These are phyloP conservation scores for Pisolithus tinctorius DNA, from an alignment of 768 basidiomycete genomes.

Conservation along the genomic window DNA sequence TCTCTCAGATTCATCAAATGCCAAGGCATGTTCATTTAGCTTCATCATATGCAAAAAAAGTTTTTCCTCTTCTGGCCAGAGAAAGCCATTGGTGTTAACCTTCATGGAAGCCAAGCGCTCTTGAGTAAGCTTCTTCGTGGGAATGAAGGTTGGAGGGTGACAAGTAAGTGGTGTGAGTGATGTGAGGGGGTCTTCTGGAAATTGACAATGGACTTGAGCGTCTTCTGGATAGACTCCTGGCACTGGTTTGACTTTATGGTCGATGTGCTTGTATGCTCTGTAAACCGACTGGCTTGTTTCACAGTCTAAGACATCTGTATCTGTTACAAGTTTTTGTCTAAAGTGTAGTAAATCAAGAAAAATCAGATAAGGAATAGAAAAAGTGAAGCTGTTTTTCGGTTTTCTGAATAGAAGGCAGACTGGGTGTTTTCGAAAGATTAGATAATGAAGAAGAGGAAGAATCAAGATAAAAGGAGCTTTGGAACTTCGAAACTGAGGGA, in stretches of 20 bases:
- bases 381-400: too few species aligned
- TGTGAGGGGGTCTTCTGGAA: background rate
- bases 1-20: constrained; percentile 30
- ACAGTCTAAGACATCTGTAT: too few species aligned
- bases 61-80: background rate
- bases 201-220: background rate
- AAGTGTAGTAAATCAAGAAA: too few species aligned
- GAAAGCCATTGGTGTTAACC: background rate
- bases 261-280: background rate
- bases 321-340: too few species aligned
- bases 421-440: too few species aligned
- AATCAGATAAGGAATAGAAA: too few species aligned
- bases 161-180: background rate
- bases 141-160: background rate
- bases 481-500: too few species aligned
- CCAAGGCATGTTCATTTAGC: constrained; percentile 26
- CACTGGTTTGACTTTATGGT: background rate
- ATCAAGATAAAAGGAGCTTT: too few species aligned
- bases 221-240: background rate
- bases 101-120: background rate
- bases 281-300: too few species aligned
- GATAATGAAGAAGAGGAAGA: too few species aligned
- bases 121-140: background rate
- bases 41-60: constrained; percentile 19
- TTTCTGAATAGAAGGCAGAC: too few species aligned